Evolutionary conservation across 2,329 filamentous ascomycete genomes (phyloP).

Genomic region (Alternaria gansuensis): DNA sequence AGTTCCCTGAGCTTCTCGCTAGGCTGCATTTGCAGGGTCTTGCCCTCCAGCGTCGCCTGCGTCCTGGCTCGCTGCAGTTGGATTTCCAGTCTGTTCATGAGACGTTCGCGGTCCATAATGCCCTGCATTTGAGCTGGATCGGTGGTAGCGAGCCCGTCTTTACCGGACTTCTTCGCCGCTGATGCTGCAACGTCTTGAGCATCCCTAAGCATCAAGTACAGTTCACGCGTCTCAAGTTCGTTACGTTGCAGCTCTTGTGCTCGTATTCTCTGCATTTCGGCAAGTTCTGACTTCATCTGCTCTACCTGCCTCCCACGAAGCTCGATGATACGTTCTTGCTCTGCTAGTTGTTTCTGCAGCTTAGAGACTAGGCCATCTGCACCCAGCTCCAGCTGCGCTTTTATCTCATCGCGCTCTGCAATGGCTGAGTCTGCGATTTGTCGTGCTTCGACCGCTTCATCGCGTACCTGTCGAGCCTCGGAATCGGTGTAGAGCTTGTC

Average conservation of each 20-base stretch:
- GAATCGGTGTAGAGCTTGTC: conserved; percentile 97
- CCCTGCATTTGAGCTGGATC: conserved; percentile 85
- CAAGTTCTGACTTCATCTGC: conserved; percentile 85
- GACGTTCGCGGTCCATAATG: conserved; percentile 87
- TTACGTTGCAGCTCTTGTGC: conserved; percentile 93
- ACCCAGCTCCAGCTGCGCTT: conserved; percentile 84
- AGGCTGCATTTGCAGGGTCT: conserved; percentile 83
- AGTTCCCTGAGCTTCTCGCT: conserved; percentile 92
- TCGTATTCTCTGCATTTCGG: conserved; percentile 83
- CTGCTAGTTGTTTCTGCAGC: conserved; percentile 90
- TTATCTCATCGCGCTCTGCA: conserved; percentile 96
- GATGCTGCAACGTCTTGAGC: conserved; percentile 95
- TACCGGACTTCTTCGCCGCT: conserved; percentile 70
- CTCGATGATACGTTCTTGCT: conserved; percentile 89
- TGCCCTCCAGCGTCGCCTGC: conserved; percentile 94
- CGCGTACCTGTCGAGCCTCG: conserved; percentile 88
- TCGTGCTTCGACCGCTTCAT: conserved; percentile 88
- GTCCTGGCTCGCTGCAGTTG: conserved; percentile 97
- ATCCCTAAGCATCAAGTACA: conserved; percentile 98
- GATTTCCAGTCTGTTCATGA: conserved; percentile 94
- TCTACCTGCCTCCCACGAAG: conserved; percentile 87
- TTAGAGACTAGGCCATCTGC: conserved; percentile 94
- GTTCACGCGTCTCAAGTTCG: conserved; percentile 92
- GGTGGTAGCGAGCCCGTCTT: conserved; percentile 64
- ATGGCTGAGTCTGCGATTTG: conserved; percentile 96